These are phyloP conservation scores for Talaromyces sp. DNA, from an alignment of 2,329 filamentous ascomycete species.

Conservation along the genomic window DNA sequence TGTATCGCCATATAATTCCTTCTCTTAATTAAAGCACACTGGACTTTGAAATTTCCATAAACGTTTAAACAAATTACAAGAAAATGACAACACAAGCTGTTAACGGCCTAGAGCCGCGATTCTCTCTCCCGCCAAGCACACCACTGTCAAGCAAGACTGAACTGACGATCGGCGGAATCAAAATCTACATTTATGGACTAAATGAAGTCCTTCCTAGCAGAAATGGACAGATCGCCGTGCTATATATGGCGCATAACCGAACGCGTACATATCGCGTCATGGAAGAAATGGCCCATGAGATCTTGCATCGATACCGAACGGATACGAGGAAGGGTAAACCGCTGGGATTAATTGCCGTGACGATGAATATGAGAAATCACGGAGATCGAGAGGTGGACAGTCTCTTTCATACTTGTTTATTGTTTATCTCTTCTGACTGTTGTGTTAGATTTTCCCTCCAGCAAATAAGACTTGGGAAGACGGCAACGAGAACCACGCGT, in stretches of 20 bases:
- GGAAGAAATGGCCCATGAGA: constrained; percentile 1
- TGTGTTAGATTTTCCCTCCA: background rate
- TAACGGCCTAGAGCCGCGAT: background rate
- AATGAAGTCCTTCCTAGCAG: background rate
- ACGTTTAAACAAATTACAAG: background rate
- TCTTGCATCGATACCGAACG: background rate
- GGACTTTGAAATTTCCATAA: background rate
- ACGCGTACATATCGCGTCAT: background rate
- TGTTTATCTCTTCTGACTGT: background rate
- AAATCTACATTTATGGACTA: constrained; percentile 1
- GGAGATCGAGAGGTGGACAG: constrained; percentile 1
- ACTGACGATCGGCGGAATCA: background rate
- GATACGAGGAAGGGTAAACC: background rate
- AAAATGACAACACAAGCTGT: background rate
- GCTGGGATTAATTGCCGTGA: constrained; percentile 3
- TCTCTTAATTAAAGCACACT: background rate
- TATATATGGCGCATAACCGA: constrained; percentile 1
- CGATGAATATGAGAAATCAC: constrained; percentile 8
- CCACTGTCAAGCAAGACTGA: constrained; percentile 1
- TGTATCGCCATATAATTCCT: background rate
- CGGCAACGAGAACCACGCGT: constrained; percentile 3
- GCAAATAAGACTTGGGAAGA: constrained; percentile 2
- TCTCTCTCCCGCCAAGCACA: background rate
- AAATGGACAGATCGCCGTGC: background rate
- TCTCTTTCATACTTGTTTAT: background rate